Evolutionary conservation across 164 flowering plant species (phyloP).

Genomic region (Aristolochia californica): DNA sequence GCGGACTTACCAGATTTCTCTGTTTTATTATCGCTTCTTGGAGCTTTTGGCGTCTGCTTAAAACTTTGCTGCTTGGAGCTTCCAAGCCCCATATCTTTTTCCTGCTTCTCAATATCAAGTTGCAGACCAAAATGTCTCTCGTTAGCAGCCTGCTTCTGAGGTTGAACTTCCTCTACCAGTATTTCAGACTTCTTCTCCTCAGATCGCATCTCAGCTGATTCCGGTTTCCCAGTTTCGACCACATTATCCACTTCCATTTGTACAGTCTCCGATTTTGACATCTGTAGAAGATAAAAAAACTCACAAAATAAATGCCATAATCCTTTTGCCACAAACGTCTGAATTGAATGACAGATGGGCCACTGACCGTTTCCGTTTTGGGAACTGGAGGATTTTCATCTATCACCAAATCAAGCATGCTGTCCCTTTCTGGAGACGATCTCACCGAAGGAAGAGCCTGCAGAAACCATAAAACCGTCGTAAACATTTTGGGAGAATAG

Average conservation of each 20-base stretch:
- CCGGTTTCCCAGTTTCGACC: slow-evolving; percentile 14
- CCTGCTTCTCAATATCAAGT: slow-evolving; percentile 52
- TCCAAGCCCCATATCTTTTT: slow-evolving; percentile 20
- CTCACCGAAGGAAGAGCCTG: slow-evolving; percentile 63
- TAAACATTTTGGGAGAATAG: background rate
- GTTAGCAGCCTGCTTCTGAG: slow-evolving; percentile 23
- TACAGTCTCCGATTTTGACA: slow-evolving; percentile 27
- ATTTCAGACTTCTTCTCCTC: slow-evolving; percentile 25
- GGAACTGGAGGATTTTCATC: slow-evolving; percentile 30
- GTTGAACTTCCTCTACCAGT: slow-evolving; percentile 22
- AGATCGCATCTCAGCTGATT: slow-evolving; percentile 12
- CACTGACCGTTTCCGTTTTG: slow-evolving; percentile 40
- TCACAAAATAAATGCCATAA: background rate
- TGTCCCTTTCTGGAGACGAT: slow-evolving; percentile 66
- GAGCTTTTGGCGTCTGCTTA: slow-evolving; percentile 12
- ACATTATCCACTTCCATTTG: slow-evolving; percentile 20
- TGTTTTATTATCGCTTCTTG: slow-evolving; percentile 18
- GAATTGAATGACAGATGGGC: background rate
- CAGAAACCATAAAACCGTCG: background rate
- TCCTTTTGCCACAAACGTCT: background rate
- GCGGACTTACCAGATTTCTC: slow-evolving; percentile 54
- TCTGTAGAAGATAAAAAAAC: slow-evolving; percentile 1
- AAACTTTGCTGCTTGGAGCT: slow-evolving; percentile 10
- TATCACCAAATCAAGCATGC: slow-evolving; percentile 18
- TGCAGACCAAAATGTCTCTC: slow-evolving; percentile 43